A percentile compares a stretch with the other conserved stretches of the same genome.
phyloP scores from a whole-genome alignment of 202 grass and related monocot species.

The Schoenoplectus tabernaemontani region DNA sequence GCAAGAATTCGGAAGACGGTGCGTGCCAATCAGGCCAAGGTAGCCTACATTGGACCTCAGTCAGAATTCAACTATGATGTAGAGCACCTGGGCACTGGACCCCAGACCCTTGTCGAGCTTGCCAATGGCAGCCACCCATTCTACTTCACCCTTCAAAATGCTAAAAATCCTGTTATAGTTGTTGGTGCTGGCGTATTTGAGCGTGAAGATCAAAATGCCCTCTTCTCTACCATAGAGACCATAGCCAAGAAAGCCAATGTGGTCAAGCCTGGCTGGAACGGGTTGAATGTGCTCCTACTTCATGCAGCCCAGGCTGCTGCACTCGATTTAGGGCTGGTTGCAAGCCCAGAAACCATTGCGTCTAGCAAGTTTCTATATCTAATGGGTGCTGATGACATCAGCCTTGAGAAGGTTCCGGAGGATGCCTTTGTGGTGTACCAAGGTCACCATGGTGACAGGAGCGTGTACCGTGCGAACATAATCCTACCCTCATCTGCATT shows the following conservation, averaged over 20 bases:
- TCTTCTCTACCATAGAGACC: slow-evolving; percentile 63
- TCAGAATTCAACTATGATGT: slow-evolving; percentile 87
- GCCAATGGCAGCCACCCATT: slow-evolving; percentile 74
- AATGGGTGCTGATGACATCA: slow-evolving; percentile 91
- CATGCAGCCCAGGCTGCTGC: slow-evolving; percentile 89
- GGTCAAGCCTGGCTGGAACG: slow-evolving; percentile 74
- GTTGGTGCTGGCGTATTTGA: slow-evolving; percentile 80
- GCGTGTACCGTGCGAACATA: slow-evolving; percentile 81
- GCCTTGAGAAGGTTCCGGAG: slow-evolving; percentile 71
- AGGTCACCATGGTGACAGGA: slow-evolving; percentile 92
- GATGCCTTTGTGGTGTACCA: slow-evolving; percentile 97
- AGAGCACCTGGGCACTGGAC: slow-evolving; percentile 72
- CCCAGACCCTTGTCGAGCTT: slow-evolving; percentile 68
- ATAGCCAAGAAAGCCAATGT: slow-evolving; percentile 75
- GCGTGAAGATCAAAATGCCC: slow-evolving; percentile 58
- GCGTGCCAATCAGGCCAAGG: slow-evolving; percentile 71
- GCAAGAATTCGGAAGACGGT: slow-evolving; percentile 89
- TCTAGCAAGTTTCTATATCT: slow-evolving; percentile 84
- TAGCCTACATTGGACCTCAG: slow-evolving; percentile 79
- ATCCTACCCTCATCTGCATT: slow-evolving; percentile 87
- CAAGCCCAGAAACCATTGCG: slow-evolving; percentile 61
- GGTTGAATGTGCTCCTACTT: slow-evolving; percentile 74
- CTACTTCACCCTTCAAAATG: slow-evolving; percentile 57
- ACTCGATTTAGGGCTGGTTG: slow-evolving; percentile 79
- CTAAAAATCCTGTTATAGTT: slow-evolving; percentile 91